phyloP scores from a whole-genome alignment of 2,329 filamentous ascomycete species.

The Fusarium tanahbumbuense region DNA sequence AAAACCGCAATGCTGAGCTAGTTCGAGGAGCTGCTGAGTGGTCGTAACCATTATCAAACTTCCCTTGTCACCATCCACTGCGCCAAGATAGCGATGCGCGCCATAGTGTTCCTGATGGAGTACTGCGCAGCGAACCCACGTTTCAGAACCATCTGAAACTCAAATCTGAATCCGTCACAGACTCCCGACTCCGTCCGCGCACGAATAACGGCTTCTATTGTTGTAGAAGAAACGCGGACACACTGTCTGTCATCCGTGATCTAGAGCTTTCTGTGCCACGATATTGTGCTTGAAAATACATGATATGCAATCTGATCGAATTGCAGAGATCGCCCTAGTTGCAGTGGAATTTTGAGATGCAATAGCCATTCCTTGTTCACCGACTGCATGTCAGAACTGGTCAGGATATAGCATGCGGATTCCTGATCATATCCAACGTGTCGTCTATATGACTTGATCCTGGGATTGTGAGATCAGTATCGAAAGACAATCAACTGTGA shows the following conservation, averaged over 20 bases:
- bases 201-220: background rate
- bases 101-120: conserved; percentile 15
- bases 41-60: conserved; percentile 18
- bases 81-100: conserved; percentile 14
- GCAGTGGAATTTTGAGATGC: background rate
- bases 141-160: conserved; percentile 39
- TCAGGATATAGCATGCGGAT: background rate
- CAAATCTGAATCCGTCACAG: conserved; percentile 20
- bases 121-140: conserved; percentile 9
- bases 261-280: background rate
- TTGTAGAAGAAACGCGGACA: background rate
- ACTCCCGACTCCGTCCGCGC: conserved; percentile 13
- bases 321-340: background rate
- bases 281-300: background rate
- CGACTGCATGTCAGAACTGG: background rate
- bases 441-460: background rate
- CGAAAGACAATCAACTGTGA: background rate
- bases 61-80: background rate
- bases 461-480: background rate
- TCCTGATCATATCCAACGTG: background rate
- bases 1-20: background rate
- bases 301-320: background rate
- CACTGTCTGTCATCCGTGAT: background rate
- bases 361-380: background rate
- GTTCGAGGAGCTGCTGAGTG: conserved; percentile 12